These are phyloP conservation scores for Haematococcus lacustris DNA, from an alignment of 139 green algal species.

Conservation along the genomic window DNA sequence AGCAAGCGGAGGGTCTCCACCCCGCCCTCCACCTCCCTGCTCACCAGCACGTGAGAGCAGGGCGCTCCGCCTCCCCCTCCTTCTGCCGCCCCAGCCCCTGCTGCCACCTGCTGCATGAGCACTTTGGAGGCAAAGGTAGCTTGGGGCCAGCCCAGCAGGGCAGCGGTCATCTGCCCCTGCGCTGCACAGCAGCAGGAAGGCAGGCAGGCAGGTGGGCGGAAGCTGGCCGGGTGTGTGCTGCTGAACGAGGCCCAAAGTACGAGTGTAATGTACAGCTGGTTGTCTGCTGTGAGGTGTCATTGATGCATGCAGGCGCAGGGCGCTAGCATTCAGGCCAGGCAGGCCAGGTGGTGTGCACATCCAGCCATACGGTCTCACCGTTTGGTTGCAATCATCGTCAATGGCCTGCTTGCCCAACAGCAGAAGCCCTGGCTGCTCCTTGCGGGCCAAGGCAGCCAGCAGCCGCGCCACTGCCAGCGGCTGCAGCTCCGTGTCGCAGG, in stretches of 20 bases:
- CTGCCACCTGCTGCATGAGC: constrained; percentile 26
- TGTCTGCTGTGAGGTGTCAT: no score
- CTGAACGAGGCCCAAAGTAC: no score
- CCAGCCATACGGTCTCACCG: no score
- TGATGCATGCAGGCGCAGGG: no score
- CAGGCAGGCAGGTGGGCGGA: no score
- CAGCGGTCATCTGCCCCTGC: constrained; percentile 88
- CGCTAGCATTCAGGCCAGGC: no score
- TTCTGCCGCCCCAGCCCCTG: neutral
- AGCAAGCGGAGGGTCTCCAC: constrained; percentile 56
- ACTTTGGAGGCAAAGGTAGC: constrained; percentile 86
- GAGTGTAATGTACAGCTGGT: no score
- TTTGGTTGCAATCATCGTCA: constrained; percentile 87
- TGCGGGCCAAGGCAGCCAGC: constrained; percentile 56
- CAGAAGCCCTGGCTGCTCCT: constrained; percentile 53
- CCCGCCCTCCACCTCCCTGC: constrained; percentile 81
- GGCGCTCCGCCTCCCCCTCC: neutral
- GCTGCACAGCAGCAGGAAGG: no score
- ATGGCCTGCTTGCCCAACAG: constrained; percentile 94
- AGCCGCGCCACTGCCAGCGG: constrained; percentile 76
- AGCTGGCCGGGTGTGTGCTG: no score
- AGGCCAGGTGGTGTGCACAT: no score
- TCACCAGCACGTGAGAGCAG: constrained; percentile 28
- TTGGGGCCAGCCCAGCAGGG: constrained; percentile 82
- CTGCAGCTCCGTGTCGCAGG: constrained; percentile 36